phyloP scores from a whole-genome alignment of 306 rosid genomes.

The Castanopsis chinensis region DNA sequence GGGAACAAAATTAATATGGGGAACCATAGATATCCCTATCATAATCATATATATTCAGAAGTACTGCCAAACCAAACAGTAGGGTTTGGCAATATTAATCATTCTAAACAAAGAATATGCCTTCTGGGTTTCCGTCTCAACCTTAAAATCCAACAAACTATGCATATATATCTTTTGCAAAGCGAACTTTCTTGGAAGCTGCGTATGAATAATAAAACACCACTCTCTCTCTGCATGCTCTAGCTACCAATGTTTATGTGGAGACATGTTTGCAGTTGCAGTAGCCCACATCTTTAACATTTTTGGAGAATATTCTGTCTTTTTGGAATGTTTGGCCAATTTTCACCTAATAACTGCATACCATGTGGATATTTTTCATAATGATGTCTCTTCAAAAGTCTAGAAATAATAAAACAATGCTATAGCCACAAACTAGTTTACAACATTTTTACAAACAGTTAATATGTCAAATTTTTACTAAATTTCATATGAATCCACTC shows the following conservation, averaged over 20 bases:
- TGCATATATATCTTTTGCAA: not conserved
- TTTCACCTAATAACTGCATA: too few species aligned
- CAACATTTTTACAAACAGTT: fast-evolving
- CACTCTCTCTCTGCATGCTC: not conserved
- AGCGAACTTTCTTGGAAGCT: slow-evolving; percentile 30
- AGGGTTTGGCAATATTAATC: not conserved
- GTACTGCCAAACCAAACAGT: too few species aligned
- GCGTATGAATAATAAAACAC: slow-evolving; percentile 12
- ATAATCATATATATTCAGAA: too few species aligned
- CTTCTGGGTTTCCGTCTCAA: not conserved
- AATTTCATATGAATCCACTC: fast-evolving
- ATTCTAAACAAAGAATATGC: slow-evolving; percentile 5
- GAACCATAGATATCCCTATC: too few species aligned
- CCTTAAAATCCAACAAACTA: slow-evolving; percentile 1
- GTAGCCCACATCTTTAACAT: too few species aligned
- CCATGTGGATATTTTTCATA: too few species aligned
- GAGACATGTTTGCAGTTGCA: not conserved
- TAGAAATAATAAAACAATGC: too few species aligned
- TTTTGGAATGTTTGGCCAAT: too few species aligned
- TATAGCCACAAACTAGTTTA: fast-evolving
- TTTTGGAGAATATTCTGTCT: too few species aligned
- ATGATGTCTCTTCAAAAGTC: too few species aligned
- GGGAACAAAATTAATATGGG: not conserved
- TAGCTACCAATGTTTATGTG: not conserved
- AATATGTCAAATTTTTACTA: too few species aligned